A percentile compares a stretch with the other conserved stretches of the same genome.
These are phyloP conservation scores for Backusella parvicylindrica DNA, from an alignment of 192 early-diverging fungal species.

Conservation along the genomic window DNA sequence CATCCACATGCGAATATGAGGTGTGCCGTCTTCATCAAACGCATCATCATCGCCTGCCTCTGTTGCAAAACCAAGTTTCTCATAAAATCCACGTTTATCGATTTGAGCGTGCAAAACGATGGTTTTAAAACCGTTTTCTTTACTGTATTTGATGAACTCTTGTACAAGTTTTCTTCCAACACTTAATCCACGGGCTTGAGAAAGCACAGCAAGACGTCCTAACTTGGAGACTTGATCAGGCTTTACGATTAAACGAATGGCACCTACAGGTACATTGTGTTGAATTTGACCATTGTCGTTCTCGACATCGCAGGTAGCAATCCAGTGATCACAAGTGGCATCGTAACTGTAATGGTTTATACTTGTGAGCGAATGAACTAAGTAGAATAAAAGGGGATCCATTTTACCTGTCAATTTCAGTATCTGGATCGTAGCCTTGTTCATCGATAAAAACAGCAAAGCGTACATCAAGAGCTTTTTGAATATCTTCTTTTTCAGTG, in stretches of 20 bases:
- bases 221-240: slow-evolving; percentile 20
- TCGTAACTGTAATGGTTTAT: background rate
- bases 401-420: slow-evolving; percentile 14
- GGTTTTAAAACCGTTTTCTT: background rate
- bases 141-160: slow-evolving; percentile 6
- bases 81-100: slow-evolving; percentile 28
- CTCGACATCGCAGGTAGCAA: background rate
- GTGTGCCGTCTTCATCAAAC: slow-evolving; percentile 30
- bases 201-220: slow-evolving; percentile 24
- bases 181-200: slow-evolving; percentile 20
- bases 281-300: background rate
- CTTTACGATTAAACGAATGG: slow-evolving; percentile 18
- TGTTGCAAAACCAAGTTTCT: slow-evolving; percentile 19
- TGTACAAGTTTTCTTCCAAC: slow-evolving; percentile 22
- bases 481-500: background rate
- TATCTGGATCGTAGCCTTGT: slow-evolving; percentile 4
- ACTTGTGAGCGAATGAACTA: background rate
- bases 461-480: slow-evolving; percentile 3
- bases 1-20: slow-evolving; percentile 31
- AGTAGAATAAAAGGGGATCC: background rate
- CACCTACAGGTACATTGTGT: slow-evolving; percentile 19
- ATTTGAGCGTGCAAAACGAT: slow-evolving; percentile 25
- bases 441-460: slow-evolving; percentile 17
- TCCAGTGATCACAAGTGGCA: slow-evolving; percentile 1
- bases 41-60: slow-evolving; percentile 24